Conservation (phyloP, 2,329 filamentous ascomycete genomes). For the Clarireedia paspali region DNA sequence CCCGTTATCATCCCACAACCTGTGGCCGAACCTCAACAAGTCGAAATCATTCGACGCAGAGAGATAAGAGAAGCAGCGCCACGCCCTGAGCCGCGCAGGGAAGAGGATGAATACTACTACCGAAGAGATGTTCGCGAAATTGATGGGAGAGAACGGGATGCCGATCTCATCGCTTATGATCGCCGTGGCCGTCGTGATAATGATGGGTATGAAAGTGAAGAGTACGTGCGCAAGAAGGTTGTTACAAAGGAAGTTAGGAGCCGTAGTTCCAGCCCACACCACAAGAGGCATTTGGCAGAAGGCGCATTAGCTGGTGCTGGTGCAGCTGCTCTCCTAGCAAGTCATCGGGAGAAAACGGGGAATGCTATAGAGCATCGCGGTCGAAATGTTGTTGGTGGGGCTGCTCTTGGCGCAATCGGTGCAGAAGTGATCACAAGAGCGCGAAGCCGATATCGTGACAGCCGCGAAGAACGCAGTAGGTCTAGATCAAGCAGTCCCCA, state of each 20-base stretch:
- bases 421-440: constrained; percentile 54
- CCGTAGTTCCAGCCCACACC: constrained; percentile 40
- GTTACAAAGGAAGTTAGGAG: constrained; percentile 42
- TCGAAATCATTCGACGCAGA: constrained; percentile 21
- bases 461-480: constrained; percentile 33
- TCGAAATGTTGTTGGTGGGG: constrained; percentile 38
- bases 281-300: constrained; percentile 53
- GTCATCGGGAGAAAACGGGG: constrained; percentile 39
- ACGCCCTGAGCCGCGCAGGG: constrained; percentile 21
- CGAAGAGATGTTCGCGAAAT: constrained; percentile 29
- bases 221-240: constrained; percentile 32
- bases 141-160: constrained; percentile 20
- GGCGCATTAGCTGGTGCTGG: constrained; percentile 59
- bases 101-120: constrained; percentile 31
- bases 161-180: constrained; percentile 31
- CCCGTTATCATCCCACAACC: constrained; percentile 37
- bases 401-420: constrained; percentile 54
- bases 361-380: constrained; percentile 23
- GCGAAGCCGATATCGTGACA: constrained; percentile 52
- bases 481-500: constrained; percentile 27
- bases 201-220: constrained; percentile 38
- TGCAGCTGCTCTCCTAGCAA: constrained; percentile 49
- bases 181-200: constrained; percentile 32
- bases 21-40: constrained; percentile 18
- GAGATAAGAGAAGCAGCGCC: constrained; percentile 17